Evolutionary conservation across 1,284 basidiomycete species (phyloP), one percentile per base, ranked within the genome.

Genomic region (Pseudozyma thailandica): DNA sequence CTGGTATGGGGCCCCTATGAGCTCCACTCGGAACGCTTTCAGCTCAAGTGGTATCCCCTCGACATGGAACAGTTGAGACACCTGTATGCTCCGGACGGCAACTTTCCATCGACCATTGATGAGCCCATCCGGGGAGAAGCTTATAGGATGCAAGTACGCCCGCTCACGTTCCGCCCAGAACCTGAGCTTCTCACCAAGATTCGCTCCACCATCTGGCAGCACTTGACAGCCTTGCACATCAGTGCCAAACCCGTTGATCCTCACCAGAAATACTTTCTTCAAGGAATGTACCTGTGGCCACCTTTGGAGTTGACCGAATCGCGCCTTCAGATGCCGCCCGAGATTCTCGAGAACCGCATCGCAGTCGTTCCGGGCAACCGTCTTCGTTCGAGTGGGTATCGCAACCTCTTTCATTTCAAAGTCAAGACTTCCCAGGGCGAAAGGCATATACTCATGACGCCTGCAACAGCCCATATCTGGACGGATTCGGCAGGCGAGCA

Each of bases 261-360:
- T 4, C 6, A 10, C 5, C 6, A 23, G 5, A 18, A 41, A 13
- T 4, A 3, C 23, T 23, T 53, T 16, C 6, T 15, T 3, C 13
- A 53, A 28, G 52, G 52, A 9, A 42, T 18, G 31, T 56, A 37
- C 27, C 31, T 56, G 23, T 35, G 23, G 1, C 53, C 53, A 6
- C 53, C 53, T n/a, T 13, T 56, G 16, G n/a, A 25, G 8, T 13
- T 26, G 16, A 2, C 33, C 6, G 8, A 26, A 4, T 7, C 15
- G 10, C 25, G 41, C 13, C 42, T 44, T 9, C 28, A 26, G 3
- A 26, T 51, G 4, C 50, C 50, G 13, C 8, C 7, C 13, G 8
- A 6, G 3, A 9, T 43, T 23, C 30, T 44, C 13, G n/a, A 33
- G 20, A 41, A 23, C 15, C 39, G 39, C 39, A 18, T 18, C 13